Conservation (phyloP, 2,329 filamentous ascomycete genomes). For the Pestalotiopsis sp. region DNA sequence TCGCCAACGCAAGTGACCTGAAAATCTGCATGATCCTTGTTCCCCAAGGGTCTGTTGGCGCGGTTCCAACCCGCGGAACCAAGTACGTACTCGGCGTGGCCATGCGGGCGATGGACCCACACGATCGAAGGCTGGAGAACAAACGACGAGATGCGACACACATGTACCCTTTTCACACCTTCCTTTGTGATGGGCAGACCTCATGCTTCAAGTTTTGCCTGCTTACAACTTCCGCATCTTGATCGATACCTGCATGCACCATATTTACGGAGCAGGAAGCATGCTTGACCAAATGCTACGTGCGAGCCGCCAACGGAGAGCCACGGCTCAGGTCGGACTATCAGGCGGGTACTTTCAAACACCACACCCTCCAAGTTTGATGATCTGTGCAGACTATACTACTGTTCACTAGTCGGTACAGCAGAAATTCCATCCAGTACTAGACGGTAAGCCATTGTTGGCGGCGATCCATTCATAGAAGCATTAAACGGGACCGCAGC, state of each 20-base stretch:
- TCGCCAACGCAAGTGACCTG: constrained; percentile 11
- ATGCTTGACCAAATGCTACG: not conserved
- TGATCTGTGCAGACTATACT: not conserved
- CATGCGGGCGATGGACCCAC: not conserved
- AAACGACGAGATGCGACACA: not conserved
- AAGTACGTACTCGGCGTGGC: constrained; percentile 1
- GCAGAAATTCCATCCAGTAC: not conserved
- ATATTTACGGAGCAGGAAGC: not conserved
- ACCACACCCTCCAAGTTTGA: not conserved
- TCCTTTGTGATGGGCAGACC: not conserved
- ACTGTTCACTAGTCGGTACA: not conserved
- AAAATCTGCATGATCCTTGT: constrained; percentile 1
- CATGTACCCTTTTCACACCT: not conserved
- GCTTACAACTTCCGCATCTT: not conserved
- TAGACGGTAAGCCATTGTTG: not conserved
- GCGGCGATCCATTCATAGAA: not conserved
- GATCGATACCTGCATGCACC: not conserved
- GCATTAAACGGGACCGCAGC: not conserved
- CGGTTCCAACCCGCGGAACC: not conserved
- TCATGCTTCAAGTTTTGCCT: not conserved
- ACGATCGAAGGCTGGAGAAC: not conserved
- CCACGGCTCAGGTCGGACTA: not conserved
- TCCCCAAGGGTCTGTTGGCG: constrained; percentile 2
- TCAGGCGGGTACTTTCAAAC: not conserved
- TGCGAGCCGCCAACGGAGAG: not conserved